Conservation (phyloP, 208 protist species). For the Wallacemonas rigidus region DNA sequence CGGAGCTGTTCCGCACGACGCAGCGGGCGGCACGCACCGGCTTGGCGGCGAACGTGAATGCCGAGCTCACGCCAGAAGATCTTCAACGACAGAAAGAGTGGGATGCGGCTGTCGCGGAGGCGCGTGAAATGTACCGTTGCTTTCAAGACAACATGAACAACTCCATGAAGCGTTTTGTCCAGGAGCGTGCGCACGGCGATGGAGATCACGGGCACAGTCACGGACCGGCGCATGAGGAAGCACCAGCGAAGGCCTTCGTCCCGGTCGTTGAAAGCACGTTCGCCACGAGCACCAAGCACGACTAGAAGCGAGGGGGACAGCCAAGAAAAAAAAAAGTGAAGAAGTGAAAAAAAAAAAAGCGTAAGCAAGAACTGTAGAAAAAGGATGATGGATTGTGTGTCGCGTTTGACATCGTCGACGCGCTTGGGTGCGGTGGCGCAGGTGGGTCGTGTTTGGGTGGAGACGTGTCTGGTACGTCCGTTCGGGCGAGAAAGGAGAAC, state of each 20-base stretch:
- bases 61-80: constrained; percentile 8
- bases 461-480: no score
- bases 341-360: background rate
- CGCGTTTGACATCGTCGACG: no score
- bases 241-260: background rate
- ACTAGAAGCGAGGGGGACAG: background rate
- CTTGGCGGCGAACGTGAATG: background rate
- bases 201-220: background rate
- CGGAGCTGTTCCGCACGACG: constrained; percentile 10
- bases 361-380: background rate
- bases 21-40: constrained; percentile 5
- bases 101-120: constrained; percentile 43
- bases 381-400: no score
- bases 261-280: constrained; percentile 14
- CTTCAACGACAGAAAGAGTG: constrained; percentile 37
- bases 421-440: no score
- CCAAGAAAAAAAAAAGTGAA: constrained; percentile 2
- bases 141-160: constrained; percentile 28
- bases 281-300: background rate
- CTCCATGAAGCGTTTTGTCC: constrained; percentile 6
- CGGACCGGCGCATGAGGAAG: background rate
- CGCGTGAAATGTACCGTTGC: constrained; percentile 57
- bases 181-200: background rate
- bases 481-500: no score
- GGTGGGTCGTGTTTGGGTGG: no score